Conservation (phyloP, 768 basidiomycete genomes). For the Calocera viscosa region DNA sequence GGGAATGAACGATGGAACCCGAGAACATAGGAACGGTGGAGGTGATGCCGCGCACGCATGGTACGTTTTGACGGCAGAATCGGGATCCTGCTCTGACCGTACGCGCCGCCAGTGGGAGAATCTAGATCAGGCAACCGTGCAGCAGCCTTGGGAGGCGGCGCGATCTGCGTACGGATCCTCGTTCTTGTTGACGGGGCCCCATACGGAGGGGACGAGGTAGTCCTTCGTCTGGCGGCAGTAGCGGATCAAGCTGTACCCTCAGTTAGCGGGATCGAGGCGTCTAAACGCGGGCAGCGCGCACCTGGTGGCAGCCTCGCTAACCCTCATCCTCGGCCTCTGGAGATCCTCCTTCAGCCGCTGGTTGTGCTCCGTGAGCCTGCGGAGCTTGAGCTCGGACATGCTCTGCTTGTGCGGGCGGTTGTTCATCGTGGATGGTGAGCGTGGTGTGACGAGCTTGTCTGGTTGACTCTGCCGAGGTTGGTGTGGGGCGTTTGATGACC, state of each 20-base stretch:
- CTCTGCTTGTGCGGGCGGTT: slow-evolving; percentile 52
- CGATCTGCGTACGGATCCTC: slow-evolving; percentile 74
- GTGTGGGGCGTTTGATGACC: neutral
- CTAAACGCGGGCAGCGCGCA: slow-evolving; percentile 31
- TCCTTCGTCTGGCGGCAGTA: slow-evolving; percentile 92
- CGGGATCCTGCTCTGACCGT: neutral
- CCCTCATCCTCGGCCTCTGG: slow-evolving; percentile 72
- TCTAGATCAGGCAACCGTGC: neutral
- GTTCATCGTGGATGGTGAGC: slow-evolving; percentile 18
- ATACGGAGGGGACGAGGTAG: slow-evolving; percentile 83
- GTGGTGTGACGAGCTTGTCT: slow-evolving; percentile 3
- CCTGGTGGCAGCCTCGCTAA: slow-evolving; percentile 86
- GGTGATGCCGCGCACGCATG: neutral
- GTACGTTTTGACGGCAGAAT: neutral
- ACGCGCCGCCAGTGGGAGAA: neutral
- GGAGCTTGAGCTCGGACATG: slow-evolving; percentile 95
- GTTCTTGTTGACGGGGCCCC: slow-evolving; percentile 85
- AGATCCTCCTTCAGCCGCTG: slow-evolving; percentile 82
- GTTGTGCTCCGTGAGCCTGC: slow-evolving; percentile 87
- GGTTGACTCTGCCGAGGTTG: neutral
- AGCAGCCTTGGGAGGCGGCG: slow-evolving; percentile 4
- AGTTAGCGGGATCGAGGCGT: neutral
- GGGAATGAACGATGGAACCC: neutral
- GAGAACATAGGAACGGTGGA: neutral
- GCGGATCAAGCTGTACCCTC: slow-evolving; percentile 58